Evolutionary conservation across 2,329 filamentous ascomycete genomes (phyloP).

Genomic region (Cryphonectria naterciae): DNA sequence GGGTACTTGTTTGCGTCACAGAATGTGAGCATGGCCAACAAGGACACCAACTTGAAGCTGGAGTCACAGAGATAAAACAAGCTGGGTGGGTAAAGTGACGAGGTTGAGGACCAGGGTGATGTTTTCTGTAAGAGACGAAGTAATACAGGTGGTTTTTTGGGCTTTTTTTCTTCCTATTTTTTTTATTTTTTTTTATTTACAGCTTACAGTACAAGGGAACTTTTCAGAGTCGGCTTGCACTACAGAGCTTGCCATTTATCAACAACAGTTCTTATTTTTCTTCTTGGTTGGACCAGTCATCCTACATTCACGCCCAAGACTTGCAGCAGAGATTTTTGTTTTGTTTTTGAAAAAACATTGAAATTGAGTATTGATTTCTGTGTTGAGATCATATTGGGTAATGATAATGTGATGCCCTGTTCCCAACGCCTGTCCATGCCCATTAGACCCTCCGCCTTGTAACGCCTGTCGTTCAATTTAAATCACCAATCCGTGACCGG

Average conservation of each 20-base stretch:
- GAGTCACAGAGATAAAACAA: background rate
- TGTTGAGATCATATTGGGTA: background rate
- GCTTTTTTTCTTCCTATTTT: background rate
- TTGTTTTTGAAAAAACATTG: background rate
- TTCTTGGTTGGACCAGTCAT: no score
- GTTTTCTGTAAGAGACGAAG: background rate
- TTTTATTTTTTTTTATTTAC: background rate
- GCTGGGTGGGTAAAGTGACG: background rate
- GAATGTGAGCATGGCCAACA: background rate
- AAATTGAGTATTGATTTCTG: background rate
- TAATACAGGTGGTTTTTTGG: no score
- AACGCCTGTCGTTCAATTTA: background rate
- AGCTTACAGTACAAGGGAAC: background rate
- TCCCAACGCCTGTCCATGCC: conserved; percentile 8
- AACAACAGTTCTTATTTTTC: no score
- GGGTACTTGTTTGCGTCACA: background rate
- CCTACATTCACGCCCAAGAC: no score
- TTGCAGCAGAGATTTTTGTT: no score
- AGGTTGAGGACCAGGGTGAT: background rate
- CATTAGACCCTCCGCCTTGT: background rate
- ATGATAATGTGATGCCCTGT: background rate
- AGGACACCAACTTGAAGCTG: background rate
- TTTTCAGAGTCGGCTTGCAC: background rate
- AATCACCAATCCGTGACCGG: background rate
- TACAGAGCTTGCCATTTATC: background rate